Conservation (phyloP, 2,329 filamentous ascomycete genomes). For the Periglandula ipomoeae region DNA sequence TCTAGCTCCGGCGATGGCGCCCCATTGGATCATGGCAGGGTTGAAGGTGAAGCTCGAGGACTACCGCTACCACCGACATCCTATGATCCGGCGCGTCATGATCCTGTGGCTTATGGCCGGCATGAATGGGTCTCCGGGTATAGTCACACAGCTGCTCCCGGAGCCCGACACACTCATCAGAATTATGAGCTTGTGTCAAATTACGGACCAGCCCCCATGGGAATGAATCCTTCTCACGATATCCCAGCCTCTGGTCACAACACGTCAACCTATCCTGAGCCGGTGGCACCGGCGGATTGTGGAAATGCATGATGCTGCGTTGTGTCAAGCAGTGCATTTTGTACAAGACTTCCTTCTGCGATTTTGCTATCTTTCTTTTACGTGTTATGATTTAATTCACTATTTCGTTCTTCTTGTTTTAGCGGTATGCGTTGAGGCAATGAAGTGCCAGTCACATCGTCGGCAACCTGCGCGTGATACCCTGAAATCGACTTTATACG, state of each 20-base stretch:
- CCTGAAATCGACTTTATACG: no score
- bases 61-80: background rate
- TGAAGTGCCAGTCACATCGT: no score
- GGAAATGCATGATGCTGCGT: no score
- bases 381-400: no score
- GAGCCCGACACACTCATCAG: background rate
- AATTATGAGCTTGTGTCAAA: background rate
- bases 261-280: slow-evolving; percentile 6
- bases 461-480: no score
- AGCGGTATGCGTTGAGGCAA: no score
- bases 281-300: no score
- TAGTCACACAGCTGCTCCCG: background rate
- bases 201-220: background rate
- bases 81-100: slow-evolving; percentile 7
- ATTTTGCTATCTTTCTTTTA: no score
- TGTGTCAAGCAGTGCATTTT: no score
- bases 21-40: background rate
- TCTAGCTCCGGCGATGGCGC: slow-evolving; percentile 12
- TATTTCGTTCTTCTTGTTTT: no score
- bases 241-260: background rate
- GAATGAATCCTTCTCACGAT: background rate
- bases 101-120: background rate
- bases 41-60: slow-evolving; percentile 1
- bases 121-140: slow-evolving; percentile 5
- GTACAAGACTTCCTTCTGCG: no score